phyloP scores from a whole-genome alignment of 78 protist species.

The Planoprotostelium fungivorum region DNA sequence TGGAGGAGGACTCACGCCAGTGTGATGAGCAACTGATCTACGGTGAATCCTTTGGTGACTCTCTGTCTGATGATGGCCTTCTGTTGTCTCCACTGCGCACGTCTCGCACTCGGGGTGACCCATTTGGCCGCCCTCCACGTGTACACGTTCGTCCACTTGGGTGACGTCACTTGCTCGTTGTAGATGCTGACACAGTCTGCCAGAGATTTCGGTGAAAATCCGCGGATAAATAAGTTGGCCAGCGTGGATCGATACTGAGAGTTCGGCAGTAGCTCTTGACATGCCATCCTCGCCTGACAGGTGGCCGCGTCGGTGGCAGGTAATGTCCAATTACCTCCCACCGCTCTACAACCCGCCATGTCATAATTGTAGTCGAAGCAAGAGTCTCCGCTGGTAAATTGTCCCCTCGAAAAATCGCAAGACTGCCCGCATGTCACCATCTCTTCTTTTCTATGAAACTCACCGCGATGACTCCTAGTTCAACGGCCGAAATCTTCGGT shows the following conservation, averaged over 20 bases:
- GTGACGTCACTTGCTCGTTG: neutral
- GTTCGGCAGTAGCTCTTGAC: neutral
- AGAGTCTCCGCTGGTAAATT: neutral
- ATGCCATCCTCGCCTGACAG: neutral
- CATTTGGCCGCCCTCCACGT: neutral
- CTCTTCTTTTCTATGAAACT: neutral
- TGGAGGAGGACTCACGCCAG: neutral
- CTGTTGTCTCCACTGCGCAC: neutral
- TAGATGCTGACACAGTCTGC: neutral
- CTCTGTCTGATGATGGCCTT: neutral
- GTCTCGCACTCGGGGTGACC: neutral
- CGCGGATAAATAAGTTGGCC: neutral
- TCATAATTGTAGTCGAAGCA: neutral
- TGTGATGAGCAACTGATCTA: no score
- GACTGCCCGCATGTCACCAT: no score
- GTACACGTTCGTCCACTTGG: neutral
- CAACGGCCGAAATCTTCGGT: neutral
- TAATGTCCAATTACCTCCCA: neutral
- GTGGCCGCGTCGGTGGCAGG: neutral
- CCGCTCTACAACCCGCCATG: neutral
- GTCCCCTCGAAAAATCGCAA: neutral
- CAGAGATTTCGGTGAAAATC: neutral
- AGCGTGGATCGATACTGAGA: neutral
- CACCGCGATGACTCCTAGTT: neutral
- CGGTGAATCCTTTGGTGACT: no score